Percentiles rank a stretch among this genome's conserved stretches.
These are phyloP conservation scores for Kuraishia molischiana DNA, from an alignment of 805 yeast genomes.

Conservation along the genomic window DNA sequence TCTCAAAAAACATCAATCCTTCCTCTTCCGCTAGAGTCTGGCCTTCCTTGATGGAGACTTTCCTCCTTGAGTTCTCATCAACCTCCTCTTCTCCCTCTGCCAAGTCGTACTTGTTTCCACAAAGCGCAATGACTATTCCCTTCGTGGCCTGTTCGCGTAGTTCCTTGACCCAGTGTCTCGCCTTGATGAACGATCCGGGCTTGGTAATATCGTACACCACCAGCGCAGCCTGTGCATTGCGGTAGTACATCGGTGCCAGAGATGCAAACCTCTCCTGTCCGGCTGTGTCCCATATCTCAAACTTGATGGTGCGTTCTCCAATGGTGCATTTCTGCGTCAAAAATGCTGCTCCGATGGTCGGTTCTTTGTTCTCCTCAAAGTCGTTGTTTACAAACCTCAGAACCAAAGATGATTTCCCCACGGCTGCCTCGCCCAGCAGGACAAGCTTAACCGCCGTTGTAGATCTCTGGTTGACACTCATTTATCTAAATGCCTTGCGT, in stretches of 20 bases:
- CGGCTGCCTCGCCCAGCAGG: slow-evolving; percentile 94
- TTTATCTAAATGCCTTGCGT: too few species aligned
- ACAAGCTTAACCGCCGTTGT: slow-evolving; percentile 81
- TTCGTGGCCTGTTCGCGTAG: slow-evolving; percentile 92
- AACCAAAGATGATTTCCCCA: slow-evolving; percentile 90
- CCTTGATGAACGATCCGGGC: slow-evolving; percentile 90
- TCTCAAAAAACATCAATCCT: slow-evolving; percentile 82
- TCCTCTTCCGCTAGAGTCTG: slow-evolving; percentile 83
- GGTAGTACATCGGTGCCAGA: slow-evolving; percentile 93
- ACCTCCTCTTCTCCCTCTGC: slow-evolving; percentile 38
- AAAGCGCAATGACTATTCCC: slow-evolving; percentile 84
- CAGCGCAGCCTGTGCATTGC: slow-evolving; percentile 95
- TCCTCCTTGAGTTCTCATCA: slow-evolving; percentile 46
- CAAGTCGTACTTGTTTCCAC: slow-evolving; percentile 86
- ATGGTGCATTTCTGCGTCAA: slow-evolving; percentile 88
- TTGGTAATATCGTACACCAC: slow-evolving; percentile 94
- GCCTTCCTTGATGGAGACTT: slow-evolving; percentile 83
- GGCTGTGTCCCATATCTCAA: slow-evolving; percentile 95
- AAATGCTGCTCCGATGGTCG: slow-evolving; percentile 97
- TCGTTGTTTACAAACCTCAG: slow-evolving; percentile 90
- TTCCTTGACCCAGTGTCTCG: slow-evolving; percentile 97
- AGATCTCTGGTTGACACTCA: too few species aligned
- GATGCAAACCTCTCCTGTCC: slow-evolving; percentile 97
- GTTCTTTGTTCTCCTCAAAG: slow-evolving; percentile 95
- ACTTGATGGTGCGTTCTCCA: slow-evolving; percentile 79